Base-by-base conservation (phyloP, 345 rosid species). In the Populus nigra region DNA sequence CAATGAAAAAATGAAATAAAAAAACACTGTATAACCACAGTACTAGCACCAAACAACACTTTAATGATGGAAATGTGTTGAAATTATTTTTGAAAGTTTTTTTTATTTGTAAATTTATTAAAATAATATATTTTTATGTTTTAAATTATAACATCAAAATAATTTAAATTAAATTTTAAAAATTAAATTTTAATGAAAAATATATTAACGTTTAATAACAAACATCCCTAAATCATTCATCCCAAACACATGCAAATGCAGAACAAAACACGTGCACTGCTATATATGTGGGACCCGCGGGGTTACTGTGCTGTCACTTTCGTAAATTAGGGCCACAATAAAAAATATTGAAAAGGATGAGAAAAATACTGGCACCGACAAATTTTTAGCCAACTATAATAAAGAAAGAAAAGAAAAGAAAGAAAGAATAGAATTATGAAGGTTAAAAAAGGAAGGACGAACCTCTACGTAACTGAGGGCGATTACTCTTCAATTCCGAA, bases 401-500 rank as follows among this genome's bases (percentile, higher is more conserved):
- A 12, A 59, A 4, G 7, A 5, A 18, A 53, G 7, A 5, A 38
- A 38, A 33, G 13, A 9, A 8, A 57, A n/a, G 8, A 7, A 18
- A 16, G 0, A 18, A 53, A 53, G 8, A 53, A 50, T 0, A 50
- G 11, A 59, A 23, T 53, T 53, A 11, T 3, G 63, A 59, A n/a
- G 29, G 29, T 59, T 1, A 59, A 10, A 57, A 10, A 4, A 11
- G 59, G 65, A 59, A 59, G 27, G 68, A 43, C 86, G 53, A 83
- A 96, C 98, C 98, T 91, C 84, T 68, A 76, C 89, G 84, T 77
- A 89, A 73, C 78, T 88, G 98, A 78, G 63, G 35, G 69, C 91
- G 94, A 91, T 91, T 90, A 88, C 89, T 90, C 88, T 77, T 91
- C 82, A 45, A 84, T 63, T 86, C 79, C 2, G 95, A 89, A 71